Evolutionary conservation across 1,284 basidiomycete genomes (phyloP).

Genomic region (Sanghuangporus baumii): DNA sequence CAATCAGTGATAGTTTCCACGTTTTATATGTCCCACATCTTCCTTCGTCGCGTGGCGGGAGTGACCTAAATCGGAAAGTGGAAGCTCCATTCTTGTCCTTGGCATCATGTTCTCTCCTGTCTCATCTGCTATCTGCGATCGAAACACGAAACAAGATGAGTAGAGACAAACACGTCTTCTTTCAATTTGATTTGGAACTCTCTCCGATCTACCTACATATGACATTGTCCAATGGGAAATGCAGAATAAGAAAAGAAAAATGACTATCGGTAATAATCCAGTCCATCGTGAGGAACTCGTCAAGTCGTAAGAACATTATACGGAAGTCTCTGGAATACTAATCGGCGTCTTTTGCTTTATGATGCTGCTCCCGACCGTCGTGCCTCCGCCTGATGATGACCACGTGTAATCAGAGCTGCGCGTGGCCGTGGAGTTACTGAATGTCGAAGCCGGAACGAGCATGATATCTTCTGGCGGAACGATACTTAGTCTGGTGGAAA

Average conservation of each 20-base stretch:
- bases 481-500: background rate
- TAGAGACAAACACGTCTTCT: background rate
- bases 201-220: background rate
- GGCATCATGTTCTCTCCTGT: background rate
- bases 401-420: background rate
- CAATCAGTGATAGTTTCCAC: background rate
- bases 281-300: background rate
- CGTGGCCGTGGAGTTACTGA: constrained; percentile 1
- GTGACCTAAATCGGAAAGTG: no score
- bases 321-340: background rate
- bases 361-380: background rate
- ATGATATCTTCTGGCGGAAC: constrained; percentile 1
- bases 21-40: background rate
- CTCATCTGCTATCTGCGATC: background rate
- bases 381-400: background rate
- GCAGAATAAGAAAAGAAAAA: background rate
- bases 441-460: constrained; percentile 2
- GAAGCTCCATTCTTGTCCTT: no score
- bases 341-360: no score
- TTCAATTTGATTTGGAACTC: background rate
- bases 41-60: background rate
- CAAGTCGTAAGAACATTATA: background rate
- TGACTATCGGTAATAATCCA: background rate
- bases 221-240: background rate
- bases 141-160: background rate